phyloP scores from a whole-genome alignment of 108 stramenopile genomes.

The Schizochytrium sp. region DNA sequence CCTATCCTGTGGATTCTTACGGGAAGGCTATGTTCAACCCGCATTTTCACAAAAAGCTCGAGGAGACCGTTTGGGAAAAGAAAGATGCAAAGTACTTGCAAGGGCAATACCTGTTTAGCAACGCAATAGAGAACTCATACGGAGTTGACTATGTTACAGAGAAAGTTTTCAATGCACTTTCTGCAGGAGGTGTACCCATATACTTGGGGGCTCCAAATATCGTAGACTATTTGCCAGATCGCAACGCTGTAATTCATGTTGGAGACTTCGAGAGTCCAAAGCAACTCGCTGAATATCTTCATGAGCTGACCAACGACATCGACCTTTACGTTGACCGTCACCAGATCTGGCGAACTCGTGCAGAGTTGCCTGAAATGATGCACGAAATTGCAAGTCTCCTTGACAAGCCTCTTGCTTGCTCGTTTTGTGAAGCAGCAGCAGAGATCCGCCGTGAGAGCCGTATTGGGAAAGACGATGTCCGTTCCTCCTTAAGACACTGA shows the following conservation, averaged over 20 bases:
- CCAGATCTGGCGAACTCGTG: slow-evolving; percentile 4
- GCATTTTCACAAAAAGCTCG: not conserved
- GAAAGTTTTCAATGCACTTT: not conserved
- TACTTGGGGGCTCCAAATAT: slow-evolving; percentile 7
- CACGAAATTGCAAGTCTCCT: not conserved
- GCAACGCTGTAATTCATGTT: slow-evolving; percentile 1
- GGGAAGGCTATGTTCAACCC: slow-evolving; percentile 3
- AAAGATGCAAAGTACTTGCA: not conserved
- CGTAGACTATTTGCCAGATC: not conserved
- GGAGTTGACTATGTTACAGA: slow-evolving; percentile 11
- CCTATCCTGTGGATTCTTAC: not conserved
- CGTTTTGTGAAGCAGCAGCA: slow-evolving; percentile 26
- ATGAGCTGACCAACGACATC: not conserved
- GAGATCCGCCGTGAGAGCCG: not conserved
- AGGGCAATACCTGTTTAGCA: slow-evolving; percentile 8
- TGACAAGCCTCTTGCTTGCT: not conserved
- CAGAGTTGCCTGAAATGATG: not conserved
- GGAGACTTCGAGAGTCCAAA: not conserved
- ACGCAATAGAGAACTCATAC: not conserved
- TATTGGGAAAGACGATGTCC: too few species aligned
- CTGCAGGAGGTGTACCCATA: slow-evolving; percentile 4
- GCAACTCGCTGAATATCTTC: not conserved
- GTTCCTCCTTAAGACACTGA: too few species aligned
- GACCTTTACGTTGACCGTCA: not conserved
- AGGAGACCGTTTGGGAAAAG: not conserved